A percentile compares a stretch with the other conserved stretches of the same genome.
phyloP scores from a whole-genome alignment of 108 stramenopile species.

The Nitzschia sp. region DNA sequence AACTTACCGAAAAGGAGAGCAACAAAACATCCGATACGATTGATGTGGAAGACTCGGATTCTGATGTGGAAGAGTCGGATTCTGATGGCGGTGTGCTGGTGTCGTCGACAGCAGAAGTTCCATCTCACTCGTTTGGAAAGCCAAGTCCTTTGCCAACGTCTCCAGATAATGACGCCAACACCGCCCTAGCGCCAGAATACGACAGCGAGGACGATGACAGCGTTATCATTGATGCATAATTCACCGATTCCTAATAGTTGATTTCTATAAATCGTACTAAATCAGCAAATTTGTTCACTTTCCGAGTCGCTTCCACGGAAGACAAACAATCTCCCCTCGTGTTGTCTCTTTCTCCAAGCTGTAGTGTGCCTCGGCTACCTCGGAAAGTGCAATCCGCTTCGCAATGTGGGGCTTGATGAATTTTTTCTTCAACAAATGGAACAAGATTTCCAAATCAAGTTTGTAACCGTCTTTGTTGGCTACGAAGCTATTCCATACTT shows the following conservation, averaged over 20 bases:
- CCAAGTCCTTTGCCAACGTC: too few species aligned
- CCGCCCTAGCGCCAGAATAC: not conserved
- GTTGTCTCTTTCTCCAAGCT: slow-evolving; percentile 50
- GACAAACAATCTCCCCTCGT: slow-evolving; percentile 64
- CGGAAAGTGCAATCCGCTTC: slow-evolving; percentile 51
- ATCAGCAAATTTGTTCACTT: not conserved
- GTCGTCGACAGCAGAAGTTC: too few species aligned
- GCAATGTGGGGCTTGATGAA: slow-evolving; percentile 65
- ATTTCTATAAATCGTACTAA: not conserved
- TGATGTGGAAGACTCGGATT: not conserved
- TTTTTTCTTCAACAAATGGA: slow-evolving; percentile 51
- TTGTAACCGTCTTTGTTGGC: slow-evolving; percentile 45
- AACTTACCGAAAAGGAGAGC: not conserved
- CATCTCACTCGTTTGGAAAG: too few species aligned
- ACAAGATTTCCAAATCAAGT: slow-evolving; percentile 56
- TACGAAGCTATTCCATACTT: slow-evolving; percentile 44
- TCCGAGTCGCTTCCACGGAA: slow-evolving; percentile 58
- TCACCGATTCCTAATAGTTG: too few species aligned
- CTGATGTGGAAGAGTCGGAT: not conserved
- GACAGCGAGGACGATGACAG: not conserved
- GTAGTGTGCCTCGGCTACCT: slow-evolving; percentile 62
- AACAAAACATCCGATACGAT: not conserved
- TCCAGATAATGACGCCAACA: too few species aligned
- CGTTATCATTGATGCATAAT: not conserved
- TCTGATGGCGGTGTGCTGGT: too few species aligned